Evolutionary conservation across 805 yeast species (phyloP).

Genomic region (Cyberlindnera japonica): DNA sequence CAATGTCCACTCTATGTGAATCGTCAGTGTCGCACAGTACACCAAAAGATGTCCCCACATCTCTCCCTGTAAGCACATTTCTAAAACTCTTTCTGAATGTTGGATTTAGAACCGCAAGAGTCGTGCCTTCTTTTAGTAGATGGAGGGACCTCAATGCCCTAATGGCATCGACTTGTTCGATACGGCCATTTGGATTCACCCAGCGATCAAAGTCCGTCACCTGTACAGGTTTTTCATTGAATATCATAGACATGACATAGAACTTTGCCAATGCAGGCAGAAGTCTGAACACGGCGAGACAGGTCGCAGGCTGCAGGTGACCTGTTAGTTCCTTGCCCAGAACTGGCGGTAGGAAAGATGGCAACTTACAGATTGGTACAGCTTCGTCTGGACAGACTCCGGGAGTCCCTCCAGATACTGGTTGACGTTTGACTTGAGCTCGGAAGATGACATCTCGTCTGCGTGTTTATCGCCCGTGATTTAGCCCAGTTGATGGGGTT

Average conservation of each 20-base stretch:
- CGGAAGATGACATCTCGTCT: constrained; percentile 23
- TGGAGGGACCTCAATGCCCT: constrained; percentile 74
- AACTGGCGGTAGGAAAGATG: background rate
- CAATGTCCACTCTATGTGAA: constrained; percentile 54
- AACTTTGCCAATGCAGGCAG: constrained; percentile 88
- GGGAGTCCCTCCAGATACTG: constrained; percentile 90
- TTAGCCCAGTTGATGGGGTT: background rate
- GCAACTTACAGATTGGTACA: constrained; percentile 56
- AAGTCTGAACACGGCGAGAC: constrained; percentile 86
- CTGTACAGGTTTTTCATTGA: constrained; percentile 69
- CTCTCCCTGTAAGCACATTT: constrained; percentile 81
- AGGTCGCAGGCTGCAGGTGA: constrained; percentile 71
- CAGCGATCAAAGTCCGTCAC: constrained; percentile 67
- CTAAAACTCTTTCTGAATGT: constrained; percentile 73
- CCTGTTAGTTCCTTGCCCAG: constrained; percentile 1
- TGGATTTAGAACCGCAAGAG: constrained; percentile 55
- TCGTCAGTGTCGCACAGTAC: constrained; percentile 55
- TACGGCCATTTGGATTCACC: constrained; percentile 58
- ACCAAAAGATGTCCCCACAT: constrained; percentile 70
- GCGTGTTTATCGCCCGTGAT: too few relatives aligned
- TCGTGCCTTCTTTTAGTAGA: constrained; percentile 56
- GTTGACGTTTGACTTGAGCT: constrained; percentile 71
- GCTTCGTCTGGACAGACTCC: constrained; percentile 73
- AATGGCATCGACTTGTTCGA: constrained; percentile 66
- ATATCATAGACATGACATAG: constrained; percentile 82